Evolutionary conservation across 2,329 filamentous ascomycete species (phyloP), one percentile per base, ranked within the genome.

Genomic region (Colletotrichum sp.): DNA sequence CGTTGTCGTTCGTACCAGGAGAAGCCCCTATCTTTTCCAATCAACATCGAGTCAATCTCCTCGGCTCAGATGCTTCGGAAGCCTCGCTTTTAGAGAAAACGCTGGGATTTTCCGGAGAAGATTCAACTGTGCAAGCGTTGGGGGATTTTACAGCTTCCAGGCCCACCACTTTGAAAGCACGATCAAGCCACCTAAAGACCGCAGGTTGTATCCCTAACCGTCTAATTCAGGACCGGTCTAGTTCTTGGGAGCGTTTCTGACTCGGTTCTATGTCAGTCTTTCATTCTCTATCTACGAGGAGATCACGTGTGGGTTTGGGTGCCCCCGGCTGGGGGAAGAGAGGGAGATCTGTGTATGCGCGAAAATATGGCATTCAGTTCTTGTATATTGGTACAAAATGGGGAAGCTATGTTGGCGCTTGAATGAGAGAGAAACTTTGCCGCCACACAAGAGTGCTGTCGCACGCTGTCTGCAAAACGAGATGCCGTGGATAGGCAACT

Each of bases 391-490:
- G n/a, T 6, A 47, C 38, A 11, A 47, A 18, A 3, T 6, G 9
- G 5, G 18, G 9, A 5, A n/a, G 38, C 18, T 4, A 47, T n/a
- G 0, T 47, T 12, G 3, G 18, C 5, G 3, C 18, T n/a, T 12
- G 38, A n/a, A 47, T 47, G 16, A 43, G 36, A 43, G 38, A 6
- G 38, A n/a, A 3, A 43, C 9, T 43, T 6, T 43, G 18, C 38
- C 18, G 38, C 18, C 5, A 1, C 5, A n/a, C 18, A 47, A 47
- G 18, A 47, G 9, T 4, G 3, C 1, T 47, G 43, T 21, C 1
- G 1, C 18, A 3, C 3, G 43, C 11, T 13, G 11, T 47, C 2
- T 4, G 2, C 0, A 21, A 11, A 21, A n/a, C 11, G n/a, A 4
- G 43, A 47, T 47, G 43, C 11, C 43, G n/a, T 7, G n/a, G n/a